These are phyloP conservation scores for Coix lacrymajobi DNA, from an alignment of 176 grass and related monocot species.

Conservation along the genomic window DNA sequence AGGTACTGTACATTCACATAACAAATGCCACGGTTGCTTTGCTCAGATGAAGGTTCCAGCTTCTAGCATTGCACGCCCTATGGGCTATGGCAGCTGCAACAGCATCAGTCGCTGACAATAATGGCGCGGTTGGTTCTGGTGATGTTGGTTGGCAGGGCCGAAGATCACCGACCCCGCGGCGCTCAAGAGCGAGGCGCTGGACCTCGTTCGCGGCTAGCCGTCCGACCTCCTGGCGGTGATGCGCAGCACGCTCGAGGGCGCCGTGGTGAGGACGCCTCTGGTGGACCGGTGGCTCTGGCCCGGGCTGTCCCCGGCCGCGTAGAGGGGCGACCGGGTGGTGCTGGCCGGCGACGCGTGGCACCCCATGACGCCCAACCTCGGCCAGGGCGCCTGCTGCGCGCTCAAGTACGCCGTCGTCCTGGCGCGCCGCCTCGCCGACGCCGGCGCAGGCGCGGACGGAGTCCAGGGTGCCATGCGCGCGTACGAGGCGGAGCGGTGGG, in stretches of 20 bases:
- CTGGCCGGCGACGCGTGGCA: conserved; percentile 91
- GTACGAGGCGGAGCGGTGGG: conserved; percentile 71
- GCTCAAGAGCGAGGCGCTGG: conserved; percentile 70
- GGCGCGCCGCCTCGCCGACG: conserved; percentile 46
- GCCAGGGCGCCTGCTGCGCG: conserved; percentile 86
- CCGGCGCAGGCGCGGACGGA: neutral
- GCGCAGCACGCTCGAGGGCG: conserved; percentile 55
- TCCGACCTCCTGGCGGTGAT: conserved; percentile 59
- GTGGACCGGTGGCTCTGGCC: conserved; percentile 94
- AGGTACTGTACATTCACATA: conserved; percentile 9
- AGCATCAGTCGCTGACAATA: neutral
- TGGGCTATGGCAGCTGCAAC: neutral
- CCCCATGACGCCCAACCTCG: conserved; percentile 98
- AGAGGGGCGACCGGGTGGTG: conserved; percentile 41
- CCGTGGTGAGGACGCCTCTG: conserved; percentile 67
- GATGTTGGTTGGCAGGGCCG: conserved; percentile 40
- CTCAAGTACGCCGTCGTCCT: conserved; percentile 86
- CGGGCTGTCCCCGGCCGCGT: conserved; percentile 44
- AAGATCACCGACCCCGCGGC: conserved; percentile 42
- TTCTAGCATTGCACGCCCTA: neutral
- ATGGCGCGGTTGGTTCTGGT: neutral
- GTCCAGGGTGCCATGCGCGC: conserved; percentile 31
- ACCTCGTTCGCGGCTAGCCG: conserved; percentile 64
- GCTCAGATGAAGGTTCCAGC: neutral
- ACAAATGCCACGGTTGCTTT: neutral